Evolutionary conservation across 805 yeast species (phyloP).

Genomic region (Vanderwaltozyma verrucispora): DNA sequence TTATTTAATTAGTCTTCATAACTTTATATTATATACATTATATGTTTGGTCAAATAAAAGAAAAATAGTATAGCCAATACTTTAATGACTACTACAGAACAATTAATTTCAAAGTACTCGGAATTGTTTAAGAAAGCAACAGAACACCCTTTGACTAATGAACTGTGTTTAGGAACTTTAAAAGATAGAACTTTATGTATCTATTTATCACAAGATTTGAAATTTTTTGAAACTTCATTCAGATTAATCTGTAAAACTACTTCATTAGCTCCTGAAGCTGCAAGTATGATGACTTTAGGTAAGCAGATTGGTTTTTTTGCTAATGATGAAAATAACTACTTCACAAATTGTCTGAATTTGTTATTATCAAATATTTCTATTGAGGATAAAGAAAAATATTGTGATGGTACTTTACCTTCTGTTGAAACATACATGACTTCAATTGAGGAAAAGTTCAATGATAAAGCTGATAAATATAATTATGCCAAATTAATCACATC

Average conservation of each 20-base stretch:
- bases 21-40: too few relatives aligned
- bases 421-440: constrained; percentile 32
- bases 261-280: constrained; percentile 33
- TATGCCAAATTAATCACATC: constrained; percentile 37
- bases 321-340: constrained; percentile 40
- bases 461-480: neutral
- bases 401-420: constrained; percentile 14
- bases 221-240: constrained; percentile 36
- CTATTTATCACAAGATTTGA: constrained; percentile 40
- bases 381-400: constrained; percentile 11
- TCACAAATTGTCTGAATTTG: constrained; percentile 27
- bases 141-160: constrained; percentile 34
- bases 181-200: constrained; percentile 33
- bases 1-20: too few relatives aligned
- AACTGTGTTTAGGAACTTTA: constrained; percentile 38
- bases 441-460: constrained; percentile 4
- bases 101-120: constrained; percentile 18
- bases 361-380: constrained; percentile 8
- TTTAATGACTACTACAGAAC: constrained; percentile 11
- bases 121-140: constrained; percentile 25
- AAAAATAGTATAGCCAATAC: neutral
- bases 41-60: too few relatives aligned
- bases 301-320: constrained; percentile 43
- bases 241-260: constrained; percentile 36
- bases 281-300: constrained; percentile 33